A percentile compares a stretch with the other conserved stretches of the same genome.
phyloP scores from a whole-genome alignment of 2,329 filamentous ascomycete genomes.

The Ascochyta rabiei region DNA sequence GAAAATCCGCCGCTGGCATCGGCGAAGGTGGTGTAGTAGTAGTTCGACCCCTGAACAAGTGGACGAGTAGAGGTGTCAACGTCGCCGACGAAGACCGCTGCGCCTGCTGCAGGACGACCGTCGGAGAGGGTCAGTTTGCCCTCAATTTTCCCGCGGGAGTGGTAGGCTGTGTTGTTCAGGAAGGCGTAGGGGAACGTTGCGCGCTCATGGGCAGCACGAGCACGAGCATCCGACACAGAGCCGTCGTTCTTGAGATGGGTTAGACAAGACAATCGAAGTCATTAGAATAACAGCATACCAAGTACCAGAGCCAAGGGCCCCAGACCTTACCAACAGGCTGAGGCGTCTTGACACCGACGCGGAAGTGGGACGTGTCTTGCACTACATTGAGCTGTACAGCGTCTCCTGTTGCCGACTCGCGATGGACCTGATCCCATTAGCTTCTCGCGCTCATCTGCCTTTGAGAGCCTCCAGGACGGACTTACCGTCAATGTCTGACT shows the following conservation, averaged over 20 bases:
- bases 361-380: conserved; percentile 50
- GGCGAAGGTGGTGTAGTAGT: conserved; percentile 55
- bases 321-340: conserved; percentile 38
- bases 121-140: conserved; percentile 53
- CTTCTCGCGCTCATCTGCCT: neutral
- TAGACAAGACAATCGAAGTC: neutral
- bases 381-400: conserved; percentile 58
- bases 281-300: conserved; percentile 15
- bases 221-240: conserved; percentile 48
- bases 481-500: conserved; percentile 54
- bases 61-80: conserved; percentile 49
- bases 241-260: conserved; percentile 49
- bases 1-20: conserved; percentile 48
- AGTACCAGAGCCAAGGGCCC: conserved; percentile 37
- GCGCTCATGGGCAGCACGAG: conserved; percentile 46
- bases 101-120: conserved; percentile 52
- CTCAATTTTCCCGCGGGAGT: conserved; percentile 51
- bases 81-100: conserved; percentile 56
- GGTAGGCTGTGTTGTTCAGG: conserved; percentile 51
- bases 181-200: conserved; percentile 53
- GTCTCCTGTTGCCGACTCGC: conserved; percentile 55
- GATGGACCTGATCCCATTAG: conserved; percentile 44
- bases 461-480: neutral
- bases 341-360: conserved; percentile 18
- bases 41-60: conserved; percentile 52